A percentile compares a stretch with the other conserved stretches of the same genome.
These are phyloP conservation scores for Fusarium irregulare DNA, from an alignment of 2,329 filamentous ascomycete genomes.

Conservation along the genomic window DNA sequence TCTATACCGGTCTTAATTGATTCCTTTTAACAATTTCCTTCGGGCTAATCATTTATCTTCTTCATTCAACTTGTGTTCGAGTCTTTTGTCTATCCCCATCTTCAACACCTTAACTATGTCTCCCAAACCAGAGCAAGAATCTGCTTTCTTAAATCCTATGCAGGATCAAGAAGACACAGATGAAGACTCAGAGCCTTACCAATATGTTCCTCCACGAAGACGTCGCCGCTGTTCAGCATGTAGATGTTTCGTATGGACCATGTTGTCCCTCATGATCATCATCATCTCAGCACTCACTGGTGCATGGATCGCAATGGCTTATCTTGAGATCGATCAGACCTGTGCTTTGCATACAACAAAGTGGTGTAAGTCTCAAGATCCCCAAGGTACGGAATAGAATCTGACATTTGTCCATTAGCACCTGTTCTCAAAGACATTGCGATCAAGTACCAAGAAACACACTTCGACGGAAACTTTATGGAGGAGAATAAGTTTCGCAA, in stretches of 20 bases:
- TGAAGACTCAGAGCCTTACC: constrained; percentile 34
- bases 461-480: constrained; percentile 68
- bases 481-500: constrained; percentile 65
- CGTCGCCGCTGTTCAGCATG: constrained; percentile 28
- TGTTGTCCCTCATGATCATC: constrained; percentile 11
- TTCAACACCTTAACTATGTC: constrained; percentile 22
- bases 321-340: constrained; percentile 39
- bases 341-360: constrained; percentile 50
- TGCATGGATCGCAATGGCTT: constrained; percentile 39
- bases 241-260: constrained; percentile 25
- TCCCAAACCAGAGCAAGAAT: constrained; percentile 40
- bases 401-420: constrained; percentile 38
- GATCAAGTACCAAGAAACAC: constrained; percentile 48
- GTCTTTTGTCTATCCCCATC: neutral
- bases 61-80: neutral
- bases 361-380: constrained; percentile 50
- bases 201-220: constrained; percentile 22
- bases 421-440: constrained; percentile 51
- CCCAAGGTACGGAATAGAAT: fast-evolving
- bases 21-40: neutral
- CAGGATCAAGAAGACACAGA: constrained; percentile 32
- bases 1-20: neutral
- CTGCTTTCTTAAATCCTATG: constrained; percentile 26
- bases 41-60: neutral
- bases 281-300: constrained; percentile 33